Evolutionary conservation across 805 yeast genomes (phyloP), one percentile per base, ranked within the genome.

Genomic region (Huiozyma naganishii): DNA sequence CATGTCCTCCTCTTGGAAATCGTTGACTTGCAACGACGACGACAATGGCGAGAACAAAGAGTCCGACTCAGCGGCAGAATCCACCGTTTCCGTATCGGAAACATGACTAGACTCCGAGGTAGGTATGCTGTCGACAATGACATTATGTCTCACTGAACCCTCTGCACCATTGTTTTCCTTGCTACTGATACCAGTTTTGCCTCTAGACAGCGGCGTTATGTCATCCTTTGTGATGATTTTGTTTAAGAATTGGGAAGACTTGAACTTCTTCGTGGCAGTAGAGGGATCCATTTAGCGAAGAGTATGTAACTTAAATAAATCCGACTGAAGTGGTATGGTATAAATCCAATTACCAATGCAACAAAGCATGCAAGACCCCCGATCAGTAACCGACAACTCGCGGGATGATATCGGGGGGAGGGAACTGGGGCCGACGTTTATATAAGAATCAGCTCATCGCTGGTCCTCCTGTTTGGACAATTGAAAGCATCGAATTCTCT

Each of bases 201-300:
- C 37, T 37, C 44, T 51, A 7, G 54, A 45, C 29, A 53, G 37
- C 8, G 58, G 59, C 7, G 53, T 50, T 33, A 56, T 56, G 43
- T 56, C 61, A 39, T 56, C 57, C 37, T 52, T 53, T 7, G 57
- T 52, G 35, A 54, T 54, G n/a, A 55, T 46, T 28, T 49, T 51
- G 40, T 55, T 55, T 32, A 51, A 36, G n/a, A 54, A 44, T 37
- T 49, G 54, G 43, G 39, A 41, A 10, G 32, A 17, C 28, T 36
- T 36, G 38, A 11, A 13, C 8, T 10, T 23, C 39, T 37, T 37
- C 39, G n/a, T 32, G 10, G 34, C n/a, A 10, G 23, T 17, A 17
- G 23, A 17, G 23, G 23, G 23, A 17, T 17, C 23, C 23, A 17
- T 17, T 17, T 17, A 17, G 23, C 23, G 4, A 17, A 17, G 2